phyloP scores from a whole-genome alignment of 2,329 filamentous ascomycete species.

The Talaromyces sp. region DNA sequence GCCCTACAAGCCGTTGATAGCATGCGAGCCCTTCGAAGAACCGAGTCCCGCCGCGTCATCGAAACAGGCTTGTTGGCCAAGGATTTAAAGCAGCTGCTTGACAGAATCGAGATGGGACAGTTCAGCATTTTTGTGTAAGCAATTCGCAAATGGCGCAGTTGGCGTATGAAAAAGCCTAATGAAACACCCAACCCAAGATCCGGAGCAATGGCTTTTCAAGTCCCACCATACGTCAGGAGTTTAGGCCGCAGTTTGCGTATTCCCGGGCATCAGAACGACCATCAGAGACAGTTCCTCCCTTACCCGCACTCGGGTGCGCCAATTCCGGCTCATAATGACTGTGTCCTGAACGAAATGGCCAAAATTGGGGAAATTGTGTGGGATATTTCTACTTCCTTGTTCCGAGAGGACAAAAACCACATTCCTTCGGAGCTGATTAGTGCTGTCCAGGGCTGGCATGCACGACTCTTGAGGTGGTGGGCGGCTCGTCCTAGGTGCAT shows the following conservation, averaged over 20 bases:
- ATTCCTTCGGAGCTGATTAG: slow-evolving; percentile 8
- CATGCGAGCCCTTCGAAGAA: slow-evolving; percentile 13
- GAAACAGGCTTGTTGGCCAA: slow-evolving; percentile 5
- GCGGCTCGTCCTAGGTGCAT: slow-evolving; percentile 21
- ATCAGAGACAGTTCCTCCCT: slow-evolving; percentile 17
- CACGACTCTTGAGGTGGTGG: slow-evolving; percentile 20
- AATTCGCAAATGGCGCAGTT: not conserved
- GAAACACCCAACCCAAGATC: not conserved
- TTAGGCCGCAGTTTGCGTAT: slow-evolving; percentile 12
- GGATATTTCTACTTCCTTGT: slow-evolving; percentile 8
- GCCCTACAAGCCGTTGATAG: slow-evolving; percentile 15
- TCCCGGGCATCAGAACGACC: slow-evolving; percentile 9
- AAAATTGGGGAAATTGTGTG: slow-evolving; percentile 20
- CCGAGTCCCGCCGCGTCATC: slow-evolving; percentile 13
- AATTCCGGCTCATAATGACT: slow-evolving; percentile 16
- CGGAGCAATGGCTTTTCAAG: slow-evolving; percentile 4
- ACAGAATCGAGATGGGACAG: slow-evolving; percentile 15
- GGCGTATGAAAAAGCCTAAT: not conserved
- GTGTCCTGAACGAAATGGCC: slow-evolving; percentile 20
- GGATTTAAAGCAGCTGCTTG: slow-evolving; percentile 13
- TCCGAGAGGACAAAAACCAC: slow-evolving; percentile 10
- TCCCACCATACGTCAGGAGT: slow-evolving; percentile 4
- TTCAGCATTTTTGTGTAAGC: slow-evolving; percentile 8
- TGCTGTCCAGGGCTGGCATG: slow-evolving; percentile 15
- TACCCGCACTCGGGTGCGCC: slow-evolving; percentile 17